These are phyloP conservation scores for Lophium mytilinum DNA, from an alignment of 495 filamentous ascomycete genomes.

Conservation along the genomic window DNA sequence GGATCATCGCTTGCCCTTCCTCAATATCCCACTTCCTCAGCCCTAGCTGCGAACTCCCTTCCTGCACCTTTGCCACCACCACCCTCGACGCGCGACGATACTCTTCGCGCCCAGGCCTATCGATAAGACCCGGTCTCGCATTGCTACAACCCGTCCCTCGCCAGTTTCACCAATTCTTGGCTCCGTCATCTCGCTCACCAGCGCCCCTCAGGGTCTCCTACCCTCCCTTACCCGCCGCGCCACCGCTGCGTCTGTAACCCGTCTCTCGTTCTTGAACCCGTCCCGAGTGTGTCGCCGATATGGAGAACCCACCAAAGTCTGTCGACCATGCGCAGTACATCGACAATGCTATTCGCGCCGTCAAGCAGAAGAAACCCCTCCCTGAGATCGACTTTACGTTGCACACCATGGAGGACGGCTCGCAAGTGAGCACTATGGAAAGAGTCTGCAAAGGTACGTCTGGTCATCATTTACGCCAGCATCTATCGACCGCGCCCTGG, in stretches of 20 bases:
- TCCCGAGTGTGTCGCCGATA: conserved; percentile 3
- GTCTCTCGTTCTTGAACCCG: background rate
- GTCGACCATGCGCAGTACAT: conserved; percentile 30
- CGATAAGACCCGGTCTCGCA: background rate
- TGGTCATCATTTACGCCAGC: background rate
- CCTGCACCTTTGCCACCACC: background rate
- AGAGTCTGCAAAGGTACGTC: conserved; percentile 89
- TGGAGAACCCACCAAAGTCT: conserved; percentile 9
- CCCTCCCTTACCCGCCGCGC: background rate
- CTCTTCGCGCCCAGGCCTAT: background rate
- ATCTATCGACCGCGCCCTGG: background rate
- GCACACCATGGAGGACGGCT: conserved; percentile 95
- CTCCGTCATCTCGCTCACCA: background rate
- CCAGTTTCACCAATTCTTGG: background rate
- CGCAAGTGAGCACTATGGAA: conserved; percentile 88
- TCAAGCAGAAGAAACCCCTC: conserved; percentile 84
- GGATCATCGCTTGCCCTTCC: conserved; percentile 1
- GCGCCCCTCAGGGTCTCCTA: conserved; percentile 1
- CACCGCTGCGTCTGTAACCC: background rate
- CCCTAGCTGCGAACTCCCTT: background rate
- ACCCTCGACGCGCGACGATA: background rate
- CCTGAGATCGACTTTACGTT: conserved; percentile 98
- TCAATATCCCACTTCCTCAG: conserved; percentile 1
- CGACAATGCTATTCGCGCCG: conserved; percentile 54
- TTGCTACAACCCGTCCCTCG: background rate